Conservation (phyloP, 2,329 filamentous ascomycete species). For the Epicoccum nigrum region DNA sequence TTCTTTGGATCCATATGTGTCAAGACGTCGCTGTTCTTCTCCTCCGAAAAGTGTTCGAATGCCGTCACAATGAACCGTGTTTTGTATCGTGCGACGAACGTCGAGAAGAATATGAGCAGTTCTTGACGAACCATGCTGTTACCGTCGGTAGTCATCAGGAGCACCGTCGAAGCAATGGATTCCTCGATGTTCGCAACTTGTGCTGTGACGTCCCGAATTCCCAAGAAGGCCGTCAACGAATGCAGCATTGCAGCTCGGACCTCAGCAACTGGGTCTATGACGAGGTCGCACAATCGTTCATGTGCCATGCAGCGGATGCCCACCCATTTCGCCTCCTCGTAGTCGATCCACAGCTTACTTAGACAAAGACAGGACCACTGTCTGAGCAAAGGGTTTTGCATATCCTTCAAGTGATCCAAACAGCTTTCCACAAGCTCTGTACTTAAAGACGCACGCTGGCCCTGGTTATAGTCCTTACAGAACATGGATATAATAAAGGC, state of each 20-base stretch:
- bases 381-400: conserved; percentile 83
- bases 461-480: conserved; percentile 91
- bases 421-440: conserved; percentile 91
- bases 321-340: conserved; percentile 92
- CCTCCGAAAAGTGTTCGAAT: conserved; percentile 87
- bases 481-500: conserved; percentile 97
- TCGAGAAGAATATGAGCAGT: conserved; percentile 89
- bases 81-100: conserved; percentile 88
- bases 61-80: conserved; percentile 90
- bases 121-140: conserved; percentile 94
- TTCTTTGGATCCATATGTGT: conserved; percentile 32
- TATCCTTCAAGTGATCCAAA: conserved; percentile 79
- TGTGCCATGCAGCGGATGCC: conserved; percentile 90
- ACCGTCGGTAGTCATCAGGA: conserved; percentile 92
- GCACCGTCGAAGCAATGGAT: conserved; percentile 82
- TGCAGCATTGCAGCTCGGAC: conserved; percentile 93
- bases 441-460: conserved; percentile 88
- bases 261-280: conserved; percentile 86
- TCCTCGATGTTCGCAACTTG: conserved; percentile 92
- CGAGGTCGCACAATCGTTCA: conserved; percentile 77
- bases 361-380: conserved; percentile 97
- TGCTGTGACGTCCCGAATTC: conserved; percentile 89
- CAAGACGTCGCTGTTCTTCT: conserved; percentile 56
- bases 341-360: conserved; percentile 91
- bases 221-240: conserved; percentile 90